Conservation (phyloP, 2,329 filamentous ascomycete species). For the Metarhizium brunneum region DNA sequence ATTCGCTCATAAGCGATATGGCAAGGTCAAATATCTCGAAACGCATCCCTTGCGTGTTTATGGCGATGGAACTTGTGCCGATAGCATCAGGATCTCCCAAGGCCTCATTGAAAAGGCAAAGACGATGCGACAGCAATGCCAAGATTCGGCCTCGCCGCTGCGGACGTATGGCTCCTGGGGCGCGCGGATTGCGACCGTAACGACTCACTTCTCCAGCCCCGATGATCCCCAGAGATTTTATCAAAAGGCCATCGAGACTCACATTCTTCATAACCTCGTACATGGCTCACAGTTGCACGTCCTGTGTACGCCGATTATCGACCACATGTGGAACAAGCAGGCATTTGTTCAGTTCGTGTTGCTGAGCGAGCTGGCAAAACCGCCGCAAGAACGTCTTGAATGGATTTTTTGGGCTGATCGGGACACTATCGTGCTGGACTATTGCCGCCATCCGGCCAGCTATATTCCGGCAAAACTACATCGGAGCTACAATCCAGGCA, state of each 20-base stretch:
- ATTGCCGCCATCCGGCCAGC: conserved; percentile 6
- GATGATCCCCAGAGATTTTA: neutral
- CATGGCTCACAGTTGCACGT: neutral
- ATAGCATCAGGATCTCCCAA: no score
- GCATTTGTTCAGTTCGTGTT: neutral
- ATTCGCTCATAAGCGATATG: no score
- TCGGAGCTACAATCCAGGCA: neutral
- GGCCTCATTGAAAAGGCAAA: neutral
- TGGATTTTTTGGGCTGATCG: conserved; percentile 13
- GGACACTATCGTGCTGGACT: conserved; percentile 11
- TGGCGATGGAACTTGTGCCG: no score
- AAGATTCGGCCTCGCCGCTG: neutral
- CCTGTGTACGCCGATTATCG: neutral
- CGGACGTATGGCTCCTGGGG: neutral
- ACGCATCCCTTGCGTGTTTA: no score
- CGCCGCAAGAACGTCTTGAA: conserved; percentile 6
- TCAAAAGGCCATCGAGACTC: neutral
- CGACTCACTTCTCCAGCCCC: neutral
- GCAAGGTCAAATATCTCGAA: no score
- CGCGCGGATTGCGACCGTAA: neutral
- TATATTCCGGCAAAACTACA: conserved; percentile 5
- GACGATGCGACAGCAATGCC: neutral
- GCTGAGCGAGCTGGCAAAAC: conserved; percentile 10
- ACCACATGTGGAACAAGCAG: neutral
- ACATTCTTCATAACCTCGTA: neutral